These are phyloP conservation scores for Anthostomella pinea DNA, from an alignment of 2,329 filamentous ascomycete genomes.

Conservation along the genomic window DNA sequence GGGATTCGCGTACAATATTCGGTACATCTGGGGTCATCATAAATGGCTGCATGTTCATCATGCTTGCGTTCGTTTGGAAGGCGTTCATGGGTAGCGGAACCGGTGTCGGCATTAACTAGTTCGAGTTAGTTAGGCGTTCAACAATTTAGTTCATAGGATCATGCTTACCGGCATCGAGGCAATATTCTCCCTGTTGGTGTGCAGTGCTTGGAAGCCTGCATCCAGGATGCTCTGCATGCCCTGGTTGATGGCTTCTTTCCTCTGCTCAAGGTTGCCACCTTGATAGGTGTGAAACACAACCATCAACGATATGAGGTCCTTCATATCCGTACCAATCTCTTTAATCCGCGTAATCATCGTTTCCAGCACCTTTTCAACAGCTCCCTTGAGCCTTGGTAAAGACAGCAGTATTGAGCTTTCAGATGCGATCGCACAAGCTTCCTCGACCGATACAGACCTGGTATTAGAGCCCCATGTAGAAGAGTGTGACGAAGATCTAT, in stretches of 20 bases:
- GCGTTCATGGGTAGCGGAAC: slow-evolving; percentile 17
- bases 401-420: slow-evolving; percentile 29
- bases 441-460: slow-evolving; percentile 20
- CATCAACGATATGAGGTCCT: slow-evolving; percentile 49
- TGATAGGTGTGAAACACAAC: slow-evolving; percentile 47
- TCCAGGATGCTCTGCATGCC: slow-evolving; percentile 44
- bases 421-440: slow-evolving; percentile 25
- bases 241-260: slow-evolving; percentile 39
- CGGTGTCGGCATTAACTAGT: slow-evolving; percentile 19
- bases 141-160: background rate
- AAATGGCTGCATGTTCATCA: slow-evolving; percentile 24
- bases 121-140: background rate
- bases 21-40: slow-evolving; percentile 24
- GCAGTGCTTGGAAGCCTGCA: slow-evolving; percentile 42
- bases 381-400: slow-evolving; percentile 21
- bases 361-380: slow-evolving; percentile 47
- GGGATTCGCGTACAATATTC: slow-evolving; percentile 21
- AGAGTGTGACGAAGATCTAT: slow-evolving; percentile 10
- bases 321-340: slow-evolving; percentile 47
- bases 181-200: slow-evolving; percentile 39
- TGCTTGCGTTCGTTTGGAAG: slow-evolving; percentile 17
- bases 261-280: slow-evolving; percentile 37
- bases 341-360: slow-evolving; percentile 40
- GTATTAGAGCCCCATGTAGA: slow-evolving; percentile 13
- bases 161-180: slow-evolving; percentile 29